Percentiles rank a stretch among this genome's conserved stretches.
Conservation (phyloP, 2,329 filamentous ascomycete species). For the Kalmusia sp. region DNA sequence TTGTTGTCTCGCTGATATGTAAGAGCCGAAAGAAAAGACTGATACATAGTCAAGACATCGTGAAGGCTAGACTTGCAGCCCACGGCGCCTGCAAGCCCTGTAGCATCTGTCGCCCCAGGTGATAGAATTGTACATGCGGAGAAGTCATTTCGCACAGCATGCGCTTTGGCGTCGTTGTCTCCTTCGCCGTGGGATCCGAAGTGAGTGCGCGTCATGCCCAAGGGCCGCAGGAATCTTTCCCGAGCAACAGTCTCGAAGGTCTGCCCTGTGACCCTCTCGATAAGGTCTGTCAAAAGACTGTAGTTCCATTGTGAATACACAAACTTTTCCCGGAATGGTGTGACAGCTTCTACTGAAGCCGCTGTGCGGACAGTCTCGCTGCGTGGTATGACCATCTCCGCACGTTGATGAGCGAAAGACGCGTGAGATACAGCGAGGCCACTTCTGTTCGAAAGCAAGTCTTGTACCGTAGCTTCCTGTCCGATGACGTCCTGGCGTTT, state of each 20-base stretch:
- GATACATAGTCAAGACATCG: conserved; percentile 9
- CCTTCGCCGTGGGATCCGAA: conserved; percentile 1
- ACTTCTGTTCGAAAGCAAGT: conserved; percentile 16
- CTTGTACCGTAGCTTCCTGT: conserved; percentile 13
- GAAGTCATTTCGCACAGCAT: conserved; percentile 7
- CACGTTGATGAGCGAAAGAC: conserved; percentile 14
- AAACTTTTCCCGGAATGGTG: conserved; percentile 8
- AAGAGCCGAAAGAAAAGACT: conserved; percentile 4
- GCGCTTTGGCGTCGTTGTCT: conserved; percentile 7
- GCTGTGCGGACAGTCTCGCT: conserved; percentile 4
- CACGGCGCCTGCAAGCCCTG: too few species aligned
- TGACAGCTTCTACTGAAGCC: conserved; percentile 1
- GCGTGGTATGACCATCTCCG: conserved; percentile 11
- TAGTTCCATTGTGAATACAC: conserved; percentile 26
- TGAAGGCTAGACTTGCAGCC: too few species aligned
- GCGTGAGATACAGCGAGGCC: conserved; percentile 12
- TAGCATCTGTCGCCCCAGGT: too few species aligned
- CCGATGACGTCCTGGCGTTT: conserved; percentile 19
- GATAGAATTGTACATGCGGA: background rate
- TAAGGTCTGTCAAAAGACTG: conserved; percentile 2
- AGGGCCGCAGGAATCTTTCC: conserved; percentile 6
- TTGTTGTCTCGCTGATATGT: conserved; percentile 1
- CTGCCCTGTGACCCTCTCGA: conserved; percentile 7
- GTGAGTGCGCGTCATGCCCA: conserved; percentile 10
- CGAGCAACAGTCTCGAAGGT: background rate